Evolutionary conservation across 257 asterid species (phyloP), one percentile per base, ranked within the genome.

Genomic region (Verbascum thapsus): DNA sequence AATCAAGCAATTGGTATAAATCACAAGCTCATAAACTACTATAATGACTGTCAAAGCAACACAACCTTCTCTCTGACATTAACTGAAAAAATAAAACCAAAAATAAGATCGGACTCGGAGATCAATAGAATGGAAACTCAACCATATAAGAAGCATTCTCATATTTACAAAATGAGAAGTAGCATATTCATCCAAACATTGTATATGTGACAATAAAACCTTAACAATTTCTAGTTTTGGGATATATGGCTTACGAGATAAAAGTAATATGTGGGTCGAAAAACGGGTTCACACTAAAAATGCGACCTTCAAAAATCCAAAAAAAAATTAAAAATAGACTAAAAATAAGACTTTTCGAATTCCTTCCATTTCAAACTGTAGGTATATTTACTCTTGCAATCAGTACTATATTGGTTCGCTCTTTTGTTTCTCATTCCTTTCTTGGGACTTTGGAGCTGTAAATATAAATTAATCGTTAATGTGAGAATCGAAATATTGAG

Each of bases 361-460:
- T 39, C 23, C 42, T 73, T 63, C 57, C 45, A 42, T 76, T 56
- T 59, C 78, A 58, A 9, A 49, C 60, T 34, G 65, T 51, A 15
- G 74, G 10, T 47, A 32, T 44, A 44, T 13, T 38, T 69, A 56
- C 55, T 57, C 59, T 45, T 54, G 37, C 7, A 47, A 44, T 45
- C 32, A 57, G 18, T 40, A 47, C 72, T 81, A 81, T 58, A 74
- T 83, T 18, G 72, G 74, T 72, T 76, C 81, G 73, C 76, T 77
- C 55, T 72, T 76, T 64, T 70, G 82, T 78, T 66, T 84, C 57
- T 70, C 85, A 58, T 72, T 58, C 68, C 71, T 74, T 63, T 68
- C 83, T 59, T 77, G 85, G 62, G 58, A 61, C 74, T 78, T 81
- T 38, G 87, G 85, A 70, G 76, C 88, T 84, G 85, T 32, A 69